These are phyloP conservation scores for Linnemannia schmuckeri DNA, from an alignment of 192 early-diverging fungal genomes.

Conservation along the genomic window DNA sequence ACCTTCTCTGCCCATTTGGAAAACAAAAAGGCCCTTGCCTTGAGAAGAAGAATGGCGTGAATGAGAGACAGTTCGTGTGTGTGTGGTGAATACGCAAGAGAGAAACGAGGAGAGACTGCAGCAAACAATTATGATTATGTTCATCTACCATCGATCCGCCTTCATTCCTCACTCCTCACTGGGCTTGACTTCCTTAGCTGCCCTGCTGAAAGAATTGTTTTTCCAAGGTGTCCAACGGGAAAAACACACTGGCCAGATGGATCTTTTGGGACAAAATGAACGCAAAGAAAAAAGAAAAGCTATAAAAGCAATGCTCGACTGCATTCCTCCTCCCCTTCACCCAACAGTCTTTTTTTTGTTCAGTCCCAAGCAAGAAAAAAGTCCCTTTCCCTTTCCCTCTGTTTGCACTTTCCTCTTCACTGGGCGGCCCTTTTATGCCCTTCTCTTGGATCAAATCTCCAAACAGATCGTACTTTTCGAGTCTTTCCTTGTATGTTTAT, in stretches of 20 bases:
- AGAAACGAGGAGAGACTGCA: neutral
- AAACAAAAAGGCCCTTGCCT: neutral
- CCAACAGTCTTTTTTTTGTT: neutral
- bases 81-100: neutral
- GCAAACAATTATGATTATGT: neutral
- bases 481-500: too few species aligned
- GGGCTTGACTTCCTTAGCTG: neutral
- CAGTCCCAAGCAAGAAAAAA: neutral
- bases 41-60: neutral
- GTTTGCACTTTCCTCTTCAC: neutral
- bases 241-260: neutral
- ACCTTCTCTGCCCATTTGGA: neutral
- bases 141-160: neutral
- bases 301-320: neutral
- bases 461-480: neutral
- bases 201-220: neutral
- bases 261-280: neutral
- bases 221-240: neutral
- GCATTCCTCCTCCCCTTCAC: neutral
- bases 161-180: neutral
- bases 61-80: neutral
- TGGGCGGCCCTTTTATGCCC: neutral
- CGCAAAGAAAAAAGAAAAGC: neutral
- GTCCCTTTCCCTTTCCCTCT: neutral
- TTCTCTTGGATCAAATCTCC: neutral